Percentiles rank a stretch among this genome's conserved stretches.
Evolutionary conservation across 768 basidiomycete species (phyloP).

Genomic region (Tulasnella sp.): DNA sequence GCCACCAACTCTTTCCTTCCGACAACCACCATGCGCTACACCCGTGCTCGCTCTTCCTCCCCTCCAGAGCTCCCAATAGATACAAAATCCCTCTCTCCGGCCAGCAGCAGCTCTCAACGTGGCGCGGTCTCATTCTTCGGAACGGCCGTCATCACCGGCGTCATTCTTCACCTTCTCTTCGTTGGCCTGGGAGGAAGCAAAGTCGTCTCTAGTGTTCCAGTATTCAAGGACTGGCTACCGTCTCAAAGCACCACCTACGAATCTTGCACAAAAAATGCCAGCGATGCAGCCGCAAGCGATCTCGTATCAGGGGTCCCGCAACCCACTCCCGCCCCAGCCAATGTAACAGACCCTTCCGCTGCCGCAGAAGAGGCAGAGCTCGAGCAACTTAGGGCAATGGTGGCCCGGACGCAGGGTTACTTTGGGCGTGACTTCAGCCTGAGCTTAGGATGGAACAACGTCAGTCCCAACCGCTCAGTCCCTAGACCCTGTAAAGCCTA

Average conservation of each 20-base stretch:
- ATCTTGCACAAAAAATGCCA: not conserved
- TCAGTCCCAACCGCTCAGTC: conserved; percentile 20
- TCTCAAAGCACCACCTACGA: not conserved
- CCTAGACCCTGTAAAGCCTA: not conserved
- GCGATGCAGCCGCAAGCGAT: no score
- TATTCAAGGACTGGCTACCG: not conserved
- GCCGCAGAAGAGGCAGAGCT: conserved; percentile 18
- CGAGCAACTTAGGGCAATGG: conserved; percentile 27
- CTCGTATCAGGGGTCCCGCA: no score
- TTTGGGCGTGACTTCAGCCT: conserved; percentile 36
- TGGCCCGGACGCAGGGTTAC: conserved; percentile 31
- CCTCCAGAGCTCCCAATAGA: not conserved
- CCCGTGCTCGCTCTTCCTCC: not conserved
- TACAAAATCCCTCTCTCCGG: not conserved
- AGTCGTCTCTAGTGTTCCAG: not conserved
- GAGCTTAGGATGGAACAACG: conserved; percentile 40
- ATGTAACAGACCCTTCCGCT: not conserved
- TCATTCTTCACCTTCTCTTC: conserved; percentile 19
- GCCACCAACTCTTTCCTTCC: no score
- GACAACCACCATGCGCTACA: not conserved
- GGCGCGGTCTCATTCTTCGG: conserved; percentile 15
- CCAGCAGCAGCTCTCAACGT: not conserved
- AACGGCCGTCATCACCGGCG: conserved; percentile 15
- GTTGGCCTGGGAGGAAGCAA: conserved; percentile 2
- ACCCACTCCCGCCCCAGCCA: not conserved